Evolutionary conservation across 2,329 filamentous ascomycete genomes (phyloP).

Genomic region (Cladosporium sp.): DNA sequence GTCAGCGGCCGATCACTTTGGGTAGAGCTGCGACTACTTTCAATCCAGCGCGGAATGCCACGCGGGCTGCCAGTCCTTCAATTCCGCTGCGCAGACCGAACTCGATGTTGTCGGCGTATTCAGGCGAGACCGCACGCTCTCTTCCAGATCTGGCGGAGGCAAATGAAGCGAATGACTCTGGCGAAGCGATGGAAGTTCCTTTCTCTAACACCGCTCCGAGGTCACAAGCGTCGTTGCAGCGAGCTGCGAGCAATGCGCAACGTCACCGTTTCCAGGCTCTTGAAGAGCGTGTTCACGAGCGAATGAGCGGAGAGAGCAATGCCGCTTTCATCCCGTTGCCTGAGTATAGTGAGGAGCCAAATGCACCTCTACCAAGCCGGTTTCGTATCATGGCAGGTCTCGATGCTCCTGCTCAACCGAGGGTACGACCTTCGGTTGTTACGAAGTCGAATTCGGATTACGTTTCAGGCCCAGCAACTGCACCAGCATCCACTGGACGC

Average conservation of each 20-base stretch:
- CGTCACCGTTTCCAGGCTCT: constrained; percentile 63
- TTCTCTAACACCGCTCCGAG: constrained; percentile 32
- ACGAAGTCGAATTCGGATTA: constrained; percentile 14
- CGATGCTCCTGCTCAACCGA: constrained; percentile 22
- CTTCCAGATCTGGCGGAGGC: constrained; percentile 32
- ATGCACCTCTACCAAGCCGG: constrained; percentile 34
- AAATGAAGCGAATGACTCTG: constrained; percentile 22
- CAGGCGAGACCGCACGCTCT: constrained; percentile 22
- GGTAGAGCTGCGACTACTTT: constrained; percentile 32
- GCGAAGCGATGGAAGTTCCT: constrained; percentile 29
- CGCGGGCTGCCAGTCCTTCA: neutral
- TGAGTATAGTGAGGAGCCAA: constrained; percentile 63
- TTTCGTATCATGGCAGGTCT: constrained; percentile 35
- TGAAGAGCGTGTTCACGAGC: constrained; percentile 47
- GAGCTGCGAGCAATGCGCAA: constrained; percentile 60
- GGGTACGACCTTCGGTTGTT: constrained; percentile 16
- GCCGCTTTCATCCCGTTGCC: constrained; percentile 81
- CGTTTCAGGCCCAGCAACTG: constrained; percentile 19
- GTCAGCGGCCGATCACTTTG: constrained; percentile 28
- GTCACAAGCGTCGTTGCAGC: constrained; percentile 29
- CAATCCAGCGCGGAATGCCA: constrained; percentile 4
- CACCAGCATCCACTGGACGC: constrained; percentile 22
- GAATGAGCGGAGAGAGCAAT: constrained; percentile 56
- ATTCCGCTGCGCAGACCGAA: neutral
- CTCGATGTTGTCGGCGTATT: constrained; percentile 25